Base-by-base conservation (phyloP, 345 rosid species). In the Rubroshorea leprosula region DNA sequence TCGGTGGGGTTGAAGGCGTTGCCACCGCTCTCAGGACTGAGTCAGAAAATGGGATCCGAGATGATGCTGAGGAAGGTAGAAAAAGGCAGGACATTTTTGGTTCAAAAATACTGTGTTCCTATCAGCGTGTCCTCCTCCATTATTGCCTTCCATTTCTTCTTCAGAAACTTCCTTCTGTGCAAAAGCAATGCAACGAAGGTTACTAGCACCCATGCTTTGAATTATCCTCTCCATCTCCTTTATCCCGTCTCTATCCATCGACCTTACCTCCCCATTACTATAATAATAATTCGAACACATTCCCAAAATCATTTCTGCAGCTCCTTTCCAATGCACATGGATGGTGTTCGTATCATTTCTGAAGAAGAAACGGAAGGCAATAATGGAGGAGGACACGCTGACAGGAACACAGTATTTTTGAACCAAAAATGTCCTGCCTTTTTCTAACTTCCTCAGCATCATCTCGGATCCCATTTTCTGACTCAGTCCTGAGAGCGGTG, bases 101-200 rank as follows among this genome's bases (percentile, higher is more conserved):
- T 15, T 71, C 76, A 15, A 89, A 89, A 83, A 80, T 67, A 31
- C 71, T n/a, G n/a, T n/a, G n/a, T 18, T 55, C 13, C 18, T 31
- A 14, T n/a, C n/a, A n/a, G 25, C 23, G 1, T 50, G 25, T 4
- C 13, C 17, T 12, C 48, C 17, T 6, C 14, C 58, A 12, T 49
- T 47, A 29, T 29, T 29, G 4, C 9, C 35, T 57, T 45, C 17
- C 22, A 35, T 61, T 6, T 62, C 55, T 49, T 58, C 68, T 20
- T 62, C 61, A 49, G 66, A 58, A 49, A 75, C 46, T 54, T 25
- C 35, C 69, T 70, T 76, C 61, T 79, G 72, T 6, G 87, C 87
- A 44, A 79, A 79, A 6, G 84, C 87, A 58, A 82, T 76, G 80
- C 84, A 82, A 61, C 80, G 60, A 6, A 82, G 80, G 59, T 84